A percentile compares a stretch with the other conserved stretches of the same genome.
These are phyloP conservation scores for Tetrahymena malaccensis DNA, from an alignment of 73 alveolate genomes.

Conservation along the genomic window DNA sequence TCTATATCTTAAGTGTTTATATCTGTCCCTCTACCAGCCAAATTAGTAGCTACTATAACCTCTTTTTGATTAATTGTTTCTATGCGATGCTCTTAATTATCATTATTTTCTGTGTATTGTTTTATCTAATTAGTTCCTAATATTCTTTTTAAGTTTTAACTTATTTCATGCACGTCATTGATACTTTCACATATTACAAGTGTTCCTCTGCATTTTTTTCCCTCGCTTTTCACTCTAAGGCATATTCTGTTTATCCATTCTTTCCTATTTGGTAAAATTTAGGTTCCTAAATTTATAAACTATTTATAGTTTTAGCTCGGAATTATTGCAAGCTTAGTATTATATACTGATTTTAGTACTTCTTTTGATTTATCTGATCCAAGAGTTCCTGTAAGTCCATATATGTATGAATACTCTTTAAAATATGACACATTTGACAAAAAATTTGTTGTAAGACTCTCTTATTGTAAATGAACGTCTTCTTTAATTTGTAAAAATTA, in stretches of 20 bases:
- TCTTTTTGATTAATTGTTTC: constrained; percentile 57
- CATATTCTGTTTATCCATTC: neutral
- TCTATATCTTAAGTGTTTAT: constrained; percentile 14
- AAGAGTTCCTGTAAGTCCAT: constrained; percentile 26
- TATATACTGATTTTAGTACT: neutral
- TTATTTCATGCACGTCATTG: no score
- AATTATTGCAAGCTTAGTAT: neutral
- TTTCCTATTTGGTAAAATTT: neutral
- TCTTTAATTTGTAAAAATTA: constrained; percentile 1
- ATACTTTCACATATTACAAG: no score
- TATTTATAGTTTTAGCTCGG: neutral
- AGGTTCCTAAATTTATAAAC: neutral
- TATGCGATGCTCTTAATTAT: neutral
- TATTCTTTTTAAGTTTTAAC: no score
- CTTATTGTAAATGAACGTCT: neutral
- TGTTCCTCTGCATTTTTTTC: no score
- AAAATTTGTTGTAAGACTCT: constrained; percentile 7
- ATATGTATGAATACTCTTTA: neutral
- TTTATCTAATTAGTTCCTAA: no score
- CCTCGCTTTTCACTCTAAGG: no score
- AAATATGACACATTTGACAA: constrained; percentile 6
- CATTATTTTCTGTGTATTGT: neutral
- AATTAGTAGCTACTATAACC: constrained; percentile 54
- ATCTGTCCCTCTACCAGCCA: constrained; percentile 75
- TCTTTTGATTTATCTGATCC: constrained; percentile 4